Percentiles rank a stretch among this genome's conserved stretches.
Evolutionary conservation across 192 early-diverging fungal genomes (phyloP).

Genomic region (Coemansia sp.): DNA sequence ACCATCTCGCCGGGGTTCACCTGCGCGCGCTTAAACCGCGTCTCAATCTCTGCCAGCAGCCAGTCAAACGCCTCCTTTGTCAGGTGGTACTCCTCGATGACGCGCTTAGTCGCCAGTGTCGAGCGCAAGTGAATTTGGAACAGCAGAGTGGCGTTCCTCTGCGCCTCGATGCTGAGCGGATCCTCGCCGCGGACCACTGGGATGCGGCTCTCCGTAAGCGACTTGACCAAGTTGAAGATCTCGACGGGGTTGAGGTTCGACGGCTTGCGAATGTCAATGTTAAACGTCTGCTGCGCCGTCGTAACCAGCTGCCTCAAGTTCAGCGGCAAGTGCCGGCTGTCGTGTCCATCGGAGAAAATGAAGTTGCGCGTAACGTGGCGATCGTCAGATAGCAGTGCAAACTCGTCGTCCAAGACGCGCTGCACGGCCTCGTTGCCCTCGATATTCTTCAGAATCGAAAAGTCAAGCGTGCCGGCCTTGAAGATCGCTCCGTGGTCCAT

Average conservation of each 20-base stretch:
- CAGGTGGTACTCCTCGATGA: conserved; percentile 91
- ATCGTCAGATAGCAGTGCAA: conserved; percentile 74
- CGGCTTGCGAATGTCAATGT: conserved; percentile 74
- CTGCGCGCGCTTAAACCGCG: conserved; percentile 86
- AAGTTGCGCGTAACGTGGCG: conserved; percentile 74
- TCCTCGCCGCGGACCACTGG: conserved; percentile 89
- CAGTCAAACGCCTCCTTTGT: conserved; percentile 89
- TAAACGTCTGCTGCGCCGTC: conserved; percentile 92
- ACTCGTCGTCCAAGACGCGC: conserved; percentile 80
- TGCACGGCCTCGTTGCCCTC: conserved; percentile 75
- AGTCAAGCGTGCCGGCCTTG: conserved; percentile 70
- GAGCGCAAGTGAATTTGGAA: conserved; percentile 89
- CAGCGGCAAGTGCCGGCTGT: conserved; percentile 86
- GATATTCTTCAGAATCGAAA: conserved; percentile 72
- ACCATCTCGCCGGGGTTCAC: conserved; percentile 99
- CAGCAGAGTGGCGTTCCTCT: conserved; percentile 90
- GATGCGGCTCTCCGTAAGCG: conserved; percentile 71
- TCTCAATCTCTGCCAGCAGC: conserved; percentile 93
- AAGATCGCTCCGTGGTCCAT: conserved; percentile 67
- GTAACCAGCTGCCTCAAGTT: conserved; percentile 89
- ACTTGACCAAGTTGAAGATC: conserved; percentile 72
- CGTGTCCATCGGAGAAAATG: conserved; percentile 78
- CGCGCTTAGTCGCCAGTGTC: conserved; percentile 77
- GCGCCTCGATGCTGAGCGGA: conserved; percentile 81
- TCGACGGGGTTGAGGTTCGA: conserved; percentile 87